Evolutionary conservation across 1,284 basidiomycete species (phyloP).

Genomic region (Ganoderma sp.): DNA sequence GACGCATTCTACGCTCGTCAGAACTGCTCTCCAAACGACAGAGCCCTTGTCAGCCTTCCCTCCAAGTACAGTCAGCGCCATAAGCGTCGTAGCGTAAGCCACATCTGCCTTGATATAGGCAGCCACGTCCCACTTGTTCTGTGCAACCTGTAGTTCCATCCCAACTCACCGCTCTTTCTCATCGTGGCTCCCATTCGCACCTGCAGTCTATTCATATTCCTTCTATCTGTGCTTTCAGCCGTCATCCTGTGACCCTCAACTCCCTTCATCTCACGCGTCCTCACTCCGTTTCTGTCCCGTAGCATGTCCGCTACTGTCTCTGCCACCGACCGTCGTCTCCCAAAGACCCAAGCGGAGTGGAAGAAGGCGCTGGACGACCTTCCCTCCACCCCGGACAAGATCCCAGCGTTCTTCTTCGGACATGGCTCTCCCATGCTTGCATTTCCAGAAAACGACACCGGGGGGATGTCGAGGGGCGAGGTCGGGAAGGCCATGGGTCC

Average conservation of each 20-base stretch:
- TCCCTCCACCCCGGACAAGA: slow-evolving; percentile 62
- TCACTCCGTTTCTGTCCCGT: slow-evolving; percentile 20
- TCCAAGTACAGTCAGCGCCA: slow-evolving; percentile 14
- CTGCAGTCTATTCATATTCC: slow-evolving; percentile 16
- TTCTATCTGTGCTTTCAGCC: slow-evolving; percentile 30
- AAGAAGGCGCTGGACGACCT: slow-evolving; percentile 61
- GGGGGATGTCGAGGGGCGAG: slow-evolving; percentile 28
- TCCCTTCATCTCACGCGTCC: slow-evolving; percentile 23
- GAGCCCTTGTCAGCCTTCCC: slow-evolving; percentile 10
- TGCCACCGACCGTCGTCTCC: slow-evolving; percentile 33
- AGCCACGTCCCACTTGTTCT: background rate
- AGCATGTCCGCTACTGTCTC: slow-evolving; percentile 30
- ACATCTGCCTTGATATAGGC: background rate
- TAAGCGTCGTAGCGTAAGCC: slow-evolving; percentile 9
- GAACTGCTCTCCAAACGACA: too few species aligned
- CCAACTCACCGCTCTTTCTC: background rate
- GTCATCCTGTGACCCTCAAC: slow-evolving; percentile 31
- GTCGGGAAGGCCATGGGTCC: slow-evolving; percentile 51
- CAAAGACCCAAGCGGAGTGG: slow-evolving; percentile 55
- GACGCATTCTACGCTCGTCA: background rate
- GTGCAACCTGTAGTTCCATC: background rate
- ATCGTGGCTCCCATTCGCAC: slow-evolving; percentile 23
- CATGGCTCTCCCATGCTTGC: slow-evolving; percentile 69
- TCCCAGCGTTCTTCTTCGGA: slow-evolving; percentile 78
- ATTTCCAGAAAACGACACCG: slow-evolving; percentile 40